phyloP scores from a whole-genome alignment of 768 basidiomycete species.

The Termitomyces sp. region DNA sequence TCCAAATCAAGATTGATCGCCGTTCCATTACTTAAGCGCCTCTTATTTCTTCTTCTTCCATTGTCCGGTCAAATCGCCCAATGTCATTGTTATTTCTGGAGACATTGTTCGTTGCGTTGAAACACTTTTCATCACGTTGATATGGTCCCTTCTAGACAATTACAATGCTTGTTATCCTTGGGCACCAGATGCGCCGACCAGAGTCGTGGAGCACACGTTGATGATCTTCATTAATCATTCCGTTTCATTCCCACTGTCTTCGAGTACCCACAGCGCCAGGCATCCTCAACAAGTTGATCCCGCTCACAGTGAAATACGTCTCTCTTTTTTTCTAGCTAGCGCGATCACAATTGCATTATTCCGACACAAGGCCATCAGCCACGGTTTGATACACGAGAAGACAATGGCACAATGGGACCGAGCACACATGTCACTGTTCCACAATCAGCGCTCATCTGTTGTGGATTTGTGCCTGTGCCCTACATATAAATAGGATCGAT shows the following conservation, averaged over 20 bases:
- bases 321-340: neutral
- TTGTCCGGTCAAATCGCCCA: neutral
- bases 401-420: constrained; percentile 9
- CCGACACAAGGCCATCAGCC: neutral
- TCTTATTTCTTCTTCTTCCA: neutral
- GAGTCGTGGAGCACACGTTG: neutral
- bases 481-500: neutral
- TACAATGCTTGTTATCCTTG: neutral
- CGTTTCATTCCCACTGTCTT: neutral
- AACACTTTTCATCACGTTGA: neutral
- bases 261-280: neutral
- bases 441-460: neutral
- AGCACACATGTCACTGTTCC: constrained; percentile 6
- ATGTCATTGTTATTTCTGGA: neutral
- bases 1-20: neutral
- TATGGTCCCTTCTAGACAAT: neutral
- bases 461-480: neutral
- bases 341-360: neutral
- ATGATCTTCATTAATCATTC: neutral
- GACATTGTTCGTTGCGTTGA: neutral
- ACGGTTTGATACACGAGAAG: constrained; percentile 3
- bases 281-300: neutral
- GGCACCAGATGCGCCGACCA: neutral
- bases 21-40: neutral
- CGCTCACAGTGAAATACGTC: too few relatives aligned